Conservation (phyloP, 495 filamentous ascomycete genomes). For the Daldinia concentrica region DNA sequence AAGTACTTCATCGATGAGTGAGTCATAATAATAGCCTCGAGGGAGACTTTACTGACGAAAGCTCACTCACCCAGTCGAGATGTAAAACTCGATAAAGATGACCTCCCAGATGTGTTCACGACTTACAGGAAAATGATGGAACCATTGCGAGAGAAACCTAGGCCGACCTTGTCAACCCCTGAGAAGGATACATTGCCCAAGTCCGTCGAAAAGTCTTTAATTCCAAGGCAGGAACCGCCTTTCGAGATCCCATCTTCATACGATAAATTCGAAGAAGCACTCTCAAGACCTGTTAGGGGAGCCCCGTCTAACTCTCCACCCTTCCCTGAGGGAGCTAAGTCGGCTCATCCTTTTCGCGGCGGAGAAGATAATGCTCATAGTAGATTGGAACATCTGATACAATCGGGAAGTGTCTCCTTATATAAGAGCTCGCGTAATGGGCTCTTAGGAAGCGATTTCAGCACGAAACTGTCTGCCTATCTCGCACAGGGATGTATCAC, state of each 20-base stretch:
- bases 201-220: constrained; percentile 53
- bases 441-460: constrained; percentile 71
- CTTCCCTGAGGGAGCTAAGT: constrained; percentile 58
- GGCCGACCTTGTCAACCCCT: constrained; percentile 57
- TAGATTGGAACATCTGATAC: constrained; percentile 66
- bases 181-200: constrained; percentile 58
- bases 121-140: constrained; percentile 72
- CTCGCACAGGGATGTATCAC: constrained; percentile 74
- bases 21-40: constrained; percentile 41
- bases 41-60: constrained; percentile 1
- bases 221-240: constrained; percentile 65
- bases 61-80: constrained; percentile 60
- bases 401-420: constrained; percentile 61
- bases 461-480: constrained; percentile 74
- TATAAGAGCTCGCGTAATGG: constrained; percentile 77
- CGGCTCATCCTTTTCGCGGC: constrained; percentile 72
- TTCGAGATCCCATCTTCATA: constrained; percentile 67
- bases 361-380: constrained; percentile 65
- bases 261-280: constrained; percentile 57
- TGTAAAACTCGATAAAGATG: constrained; percentile 56
- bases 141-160: constrained; percentile 67
- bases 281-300: constrained; percentile 61
- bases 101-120: constrained; percentile 75
- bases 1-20: constrained; percentile 81
- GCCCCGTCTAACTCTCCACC: constrained; percentile 50